phyloP scores from a whole-genome alignment of 2,329 filamentous ascomycete species.

The Aspergillus sp. region DNA sequence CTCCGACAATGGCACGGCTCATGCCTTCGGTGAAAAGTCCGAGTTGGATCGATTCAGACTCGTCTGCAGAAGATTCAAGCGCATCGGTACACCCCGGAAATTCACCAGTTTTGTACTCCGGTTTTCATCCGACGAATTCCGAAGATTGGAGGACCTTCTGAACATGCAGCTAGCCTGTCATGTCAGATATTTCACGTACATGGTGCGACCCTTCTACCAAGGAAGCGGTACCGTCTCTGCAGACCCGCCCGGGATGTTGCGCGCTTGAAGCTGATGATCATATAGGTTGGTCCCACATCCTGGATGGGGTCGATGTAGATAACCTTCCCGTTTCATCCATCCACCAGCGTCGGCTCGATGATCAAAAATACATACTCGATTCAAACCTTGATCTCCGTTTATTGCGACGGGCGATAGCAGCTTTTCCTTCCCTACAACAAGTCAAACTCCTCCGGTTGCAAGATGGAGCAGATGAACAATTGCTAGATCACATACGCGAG shows the following conservation, averaged over 20 bases:
- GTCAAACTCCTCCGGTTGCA: conserved; percentile 65
- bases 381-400: conserved; percentile 55
- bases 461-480: conserved; percentile 59
- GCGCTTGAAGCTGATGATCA: conserved; percentile 23
- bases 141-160: conserved; percentile 36
- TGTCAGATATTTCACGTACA: conserved; percentile 42
- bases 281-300: conserved; percentile 34
- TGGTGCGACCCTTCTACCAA: conserved; percentile 45
- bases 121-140: conserved; percentile 39
- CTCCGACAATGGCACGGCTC: conserved; percentile 11
- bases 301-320: conserved; percentile 24
- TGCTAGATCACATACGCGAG: conserved; percentile 55
- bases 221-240: conserved; percentile 38
- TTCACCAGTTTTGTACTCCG: conserved; percentile 42
- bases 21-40: conserved; percentile 31
- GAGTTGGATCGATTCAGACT: conserved; percentile 46
- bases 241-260: conserved; percentile 11
- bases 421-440: conserved; percentile 64
- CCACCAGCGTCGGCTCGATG: conserved; percentile 37
- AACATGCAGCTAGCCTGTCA: conserved; percentile 41
- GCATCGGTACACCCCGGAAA: conserved; percentile 43
- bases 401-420: conserved; percentile 57
- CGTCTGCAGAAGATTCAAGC: conserved; percentile 44
- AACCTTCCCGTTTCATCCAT: conserved; percentile 27
- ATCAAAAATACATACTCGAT: conserved; percentile 50